Conservation (phyloP, 1,139 yeast species). For the Candida mesenterica region DNA sequence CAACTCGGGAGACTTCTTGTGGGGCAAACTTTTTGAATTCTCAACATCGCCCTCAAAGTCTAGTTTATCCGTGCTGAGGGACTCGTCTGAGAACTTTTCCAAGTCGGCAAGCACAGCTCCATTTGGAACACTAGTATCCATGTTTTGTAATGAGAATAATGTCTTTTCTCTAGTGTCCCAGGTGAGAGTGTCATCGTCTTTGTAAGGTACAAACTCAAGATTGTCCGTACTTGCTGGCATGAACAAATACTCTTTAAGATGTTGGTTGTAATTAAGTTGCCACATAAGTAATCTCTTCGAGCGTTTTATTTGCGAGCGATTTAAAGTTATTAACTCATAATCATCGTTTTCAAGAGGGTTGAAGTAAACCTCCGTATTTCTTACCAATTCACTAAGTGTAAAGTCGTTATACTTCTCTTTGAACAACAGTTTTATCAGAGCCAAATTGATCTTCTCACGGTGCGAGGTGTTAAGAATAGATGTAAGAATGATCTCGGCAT, state of each 20-base stretch:
- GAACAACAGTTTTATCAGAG: slow-evolving; percentile 23
- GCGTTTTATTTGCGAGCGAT: slow-evolving; percentile 26
- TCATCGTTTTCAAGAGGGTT: slow-evolving; percentile 20
- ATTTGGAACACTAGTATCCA: slow-evolving; percentile 5
- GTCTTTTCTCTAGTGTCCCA: slow-evolving; percentile 31
- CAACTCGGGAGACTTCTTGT: slow-evolving; percentile 10
- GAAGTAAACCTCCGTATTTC: slow-evolving; percentile 37
- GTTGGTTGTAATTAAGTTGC: slow-evolving; percentile 37
- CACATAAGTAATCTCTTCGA: slow-evolving; percentile 41
- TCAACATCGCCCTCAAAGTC: slow-evolving; percentile 17
- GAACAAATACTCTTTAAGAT: slow-evolving; percentile 20
- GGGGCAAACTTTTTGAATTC: slow-evolving; percentile 18
- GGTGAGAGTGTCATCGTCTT: slow-evolving; percentile 32
- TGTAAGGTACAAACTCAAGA: slow-evolving; percentile 24
- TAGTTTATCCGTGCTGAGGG: slow-evolving; percentile 16
- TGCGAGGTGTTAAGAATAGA: slow-evolving; percentile 35
- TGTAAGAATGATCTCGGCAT: slow-evolving; percentile 33
- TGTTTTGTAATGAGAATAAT: slow-evolving; percentile 3
- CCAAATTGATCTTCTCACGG: slow-evolving; percentile 33
- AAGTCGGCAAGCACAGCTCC: slow-evolving; percentile 20
- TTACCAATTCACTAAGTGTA: slow-evolving; percentile 26
- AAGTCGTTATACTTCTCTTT: slow-evolving; percentile 26
- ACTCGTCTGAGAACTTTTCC: slow-evolving; percentile 20
- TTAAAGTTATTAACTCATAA: slow-evolving; percentile 33
- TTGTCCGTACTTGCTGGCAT: slow-evolving; percentile 16